phyloP scores from a whole-genome alignment of 164 flowering plant species.

The Sextonia rubra region DNA sequence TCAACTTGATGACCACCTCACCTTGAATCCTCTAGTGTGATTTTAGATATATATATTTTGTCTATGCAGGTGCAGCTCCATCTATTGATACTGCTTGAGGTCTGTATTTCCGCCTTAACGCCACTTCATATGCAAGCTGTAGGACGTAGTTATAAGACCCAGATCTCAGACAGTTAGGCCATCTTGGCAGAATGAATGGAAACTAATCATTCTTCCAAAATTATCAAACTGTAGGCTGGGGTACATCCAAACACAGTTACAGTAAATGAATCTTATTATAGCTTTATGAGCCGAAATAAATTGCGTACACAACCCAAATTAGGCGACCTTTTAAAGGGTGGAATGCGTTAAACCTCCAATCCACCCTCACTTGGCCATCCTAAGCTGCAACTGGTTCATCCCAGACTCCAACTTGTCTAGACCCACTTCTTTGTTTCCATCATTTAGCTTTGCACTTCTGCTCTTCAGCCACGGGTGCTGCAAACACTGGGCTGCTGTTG shows the following conservation, averaged over 20 bases:
- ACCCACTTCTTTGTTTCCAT: conserved; percentile 25
- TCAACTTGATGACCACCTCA: background rate
- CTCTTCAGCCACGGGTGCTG: conserved; percentile 76
- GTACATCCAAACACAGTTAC: background rate
- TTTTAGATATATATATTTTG: background rate
- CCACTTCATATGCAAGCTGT: background rate
- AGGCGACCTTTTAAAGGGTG: conserved; percentile 14
- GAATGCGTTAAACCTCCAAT: background rate
- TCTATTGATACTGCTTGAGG: background rate
- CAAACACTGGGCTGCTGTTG: conserved; percentile 79
- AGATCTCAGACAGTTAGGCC: too few relatives aligned
- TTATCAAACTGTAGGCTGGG: background rate
- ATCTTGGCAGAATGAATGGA: too few relatives aligned
- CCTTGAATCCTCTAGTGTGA: background rate
- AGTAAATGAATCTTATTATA: conserved; percentile 16
- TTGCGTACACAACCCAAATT: conserved; percentile 23
- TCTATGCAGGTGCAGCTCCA: background rate
- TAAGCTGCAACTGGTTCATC: conserved; percentile 53
- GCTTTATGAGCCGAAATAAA: conserved; percentile 13
- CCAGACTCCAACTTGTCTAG: conserved; percentile 38
- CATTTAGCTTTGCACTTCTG: conserved; percentile 19
- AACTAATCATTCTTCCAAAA: background rate
- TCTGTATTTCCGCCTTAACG: background rate
- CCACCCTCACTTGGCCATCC: conserved; percentile 38
- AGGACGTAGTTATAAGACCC: background rate